Base-by-base conservation (phyloP, 306 rosid species). In the Spatholobus suberectus region DNA sequence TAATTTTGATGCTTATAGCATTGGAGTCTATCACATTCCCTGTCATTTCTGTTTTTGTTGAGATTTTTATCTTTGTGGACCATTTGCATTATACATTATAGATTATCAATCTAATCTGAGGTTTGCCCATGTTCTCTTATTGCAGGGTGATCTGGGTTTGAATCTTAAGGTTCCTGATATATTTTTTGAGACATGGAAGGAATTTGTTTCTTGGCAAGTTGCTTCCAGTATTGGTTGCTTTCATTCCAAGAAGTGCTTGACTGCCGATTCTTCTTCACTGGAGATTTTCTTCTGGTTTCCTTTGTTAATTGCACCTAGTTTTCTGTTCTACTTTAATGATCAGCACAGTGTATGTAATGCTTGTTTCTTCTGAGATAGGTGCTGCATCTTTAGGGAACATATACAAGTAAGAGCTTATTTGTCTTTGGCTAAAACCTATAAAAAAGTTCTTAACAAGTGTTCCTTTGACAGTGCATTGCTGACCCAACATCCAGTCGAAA, bases 301-400 rank as follows among this genome's bases (percentile, higher is more conserved):
- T 94, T 91, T 86, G 99, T 94, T 81, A 96, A 94, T 88, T 89
- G 92, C 92, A 96, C 99, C 83, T 96, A 96, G 94, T 84, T 86
- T 90, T 86, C 89, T 65, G 78, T 76, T 91, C 79, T 82, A 80
- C 84, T 81, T 87, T 76, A 83, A 90, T 90, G 94, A 91, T 85
- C 95, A 84, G 89, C 91, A 89, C 94, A 73, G 80, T 86, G 84
- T 88, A 87, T 77, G 91, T 89, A 78, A 91, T 92, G 99, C 93
- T 89, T 84, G 84, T 86, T 87, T 80, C 84, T 83, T 86, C 79
- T 93, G 87, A 91, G 89, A 88, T 84, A 49, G 89, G 92, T 90
- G 92, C 91, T 90, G 93, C 96, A 89, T 92, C 97, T 86, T 86
- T 92, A 62, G 85, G 85, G 91, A 94, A 85, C 87, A 84, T 87